These are phyloP conservation scores for Eutypa lata DNA, from an alignment of 2,329 filamentous ascomycete species.

Conservation along the genomic window DNA sequence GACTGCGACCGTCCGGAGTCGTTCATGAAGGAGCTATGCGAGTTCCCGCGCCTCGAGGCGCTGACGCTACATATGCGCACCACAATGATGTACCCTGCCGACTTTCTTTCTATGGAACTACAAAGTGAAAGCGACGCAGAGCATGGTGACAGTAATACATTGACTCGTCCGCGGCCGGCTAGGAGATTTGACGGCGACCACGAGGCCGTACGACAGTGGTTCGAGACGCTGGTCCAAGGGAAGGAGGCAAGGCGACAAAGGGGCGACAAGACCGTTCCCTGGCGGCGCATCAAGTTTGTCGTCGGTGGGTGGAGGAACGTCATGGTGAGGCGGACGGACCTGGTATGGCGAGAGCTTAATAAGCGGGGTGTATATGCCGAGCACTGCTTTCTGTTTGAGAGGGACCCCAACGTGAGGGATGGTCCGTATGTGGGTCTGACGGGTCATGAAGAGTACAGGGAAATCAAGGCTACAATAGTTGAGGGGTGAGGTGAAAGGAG, in stretches of 20 bases:
- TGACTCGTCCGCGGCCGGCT: too few relatives aligned
- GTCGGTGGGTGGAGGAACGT: constrained; percentile 45
- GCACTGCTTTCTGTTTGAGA: constrained; percentile 42
- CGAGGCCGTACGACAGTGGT: constrained; percentile 31
- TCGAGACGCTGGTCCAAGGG: constrained; percentile 30
- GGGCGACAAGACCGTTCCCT: constrained; percentile 17
- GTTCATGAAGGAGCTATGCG: constrained; percentile 37
- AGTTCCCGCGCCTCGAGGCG: constrained; percentile 36
- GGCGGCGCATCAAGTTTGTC: constrained; percentile 42
- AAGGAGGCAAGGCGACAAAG: constrained; percentile 16
- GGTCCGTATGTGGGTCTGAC: too few relatives aligned
- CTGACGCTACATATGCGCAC: constrained; percentile 46
- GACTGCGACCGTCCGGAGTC: constrained; percentile 30
- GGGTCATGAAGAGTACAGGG: too few relatives aligned
- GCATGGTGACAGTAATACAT: too few relatives aligned
- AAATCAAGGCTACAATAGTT: too few relatives aligned
- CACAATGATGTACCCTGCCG: constrained; percentile 26
- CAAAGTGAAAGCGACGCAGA: too few relatives aligned
- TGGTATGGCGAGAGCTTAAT: constrained; percentile 39
- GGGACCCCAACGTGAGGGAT: constrained; percentile 1
- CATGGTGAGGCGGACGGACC: constrained; percentile 39
- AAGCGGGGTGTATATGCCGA: constrained; percentile 43
- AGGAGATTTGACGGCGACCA: constrained; percentile 37
- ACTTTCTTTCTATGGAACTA: too few relatives aligned
- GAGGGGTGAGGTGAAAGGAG: too few relatives aligned